phyloP scores from a whole-genome alignment of 208 protist species.

The Crithidia expoeki region DNA sequence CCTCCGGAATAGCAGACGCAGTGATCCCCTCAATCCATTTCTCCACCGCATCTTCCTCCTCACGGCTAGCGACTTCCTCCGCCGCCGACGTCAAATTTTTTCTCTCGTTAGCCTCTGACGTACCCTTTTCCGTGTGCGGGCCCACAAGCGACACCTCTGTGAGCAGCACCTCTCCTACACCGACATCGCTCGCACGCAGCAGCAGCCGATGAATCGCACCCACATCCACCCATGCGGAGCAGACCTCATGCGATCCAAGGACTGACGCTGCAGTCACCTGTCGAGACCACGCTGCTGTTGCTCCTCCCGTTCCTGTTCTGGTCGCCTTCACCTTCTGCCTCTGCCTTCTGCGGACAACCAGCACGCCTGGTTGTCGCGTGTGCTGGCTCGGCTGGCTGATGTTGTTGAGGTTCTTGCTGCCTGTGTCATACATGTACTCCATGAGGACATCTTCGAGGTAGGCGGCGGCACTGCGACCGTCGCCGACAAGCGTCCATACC shows the following conservation, averaged over 20 bases:
- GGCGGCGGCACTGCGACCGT: slow-evolving; percentile 65
- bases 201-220: slow-evolving; percentile 34
- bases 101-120: not conserved
- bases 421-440: slow-evolving; percentile 69
- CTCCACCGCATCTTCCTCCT: slow-evolving; percentile 36
- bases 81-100: not conserved
- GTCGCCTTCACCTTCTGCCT: not conserved
- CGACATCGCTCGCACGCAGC: slow-evolving; percentile 48
- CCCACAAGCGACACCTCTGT: slow-evolving; percentile 42
- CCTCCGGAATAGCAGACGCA: slow-evolving; percentile 15
- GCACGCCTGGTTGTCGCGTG: slow-evolving; percentile 10
- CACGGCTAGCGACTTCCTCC: slow-evolving; percentile 1
- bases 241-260: slow-evolving; percentile 33
- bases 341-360: slow-evolving; percentile 29
- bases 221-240: slow-evolving; percentile 60
- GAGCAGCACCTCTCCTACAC: slow-evolving; percentile 66
- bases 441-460: slow-evolving; percentile 70
- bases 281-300: not conserved
- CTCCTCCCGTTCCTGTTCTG: not conserved
- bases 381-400: slow-evolving; percentile 34
- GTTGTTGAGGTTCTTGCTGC: slow-evolving; percentile 43
- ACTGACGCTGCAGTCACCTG: not conserved
- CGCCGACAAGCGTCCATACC: slow-evolving; percentile 60
- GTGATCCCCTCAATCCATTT: slow-evolving; percentile 40
- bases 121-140: slow-evolving; percentile 8